Percentiles rank a stretch among this genome's conserved stretches.
Evolutionary conservation across 2,329 filamentous ascomycete species (phyloP).

Genomic region (Exutisphaerella laricina): DNA sequence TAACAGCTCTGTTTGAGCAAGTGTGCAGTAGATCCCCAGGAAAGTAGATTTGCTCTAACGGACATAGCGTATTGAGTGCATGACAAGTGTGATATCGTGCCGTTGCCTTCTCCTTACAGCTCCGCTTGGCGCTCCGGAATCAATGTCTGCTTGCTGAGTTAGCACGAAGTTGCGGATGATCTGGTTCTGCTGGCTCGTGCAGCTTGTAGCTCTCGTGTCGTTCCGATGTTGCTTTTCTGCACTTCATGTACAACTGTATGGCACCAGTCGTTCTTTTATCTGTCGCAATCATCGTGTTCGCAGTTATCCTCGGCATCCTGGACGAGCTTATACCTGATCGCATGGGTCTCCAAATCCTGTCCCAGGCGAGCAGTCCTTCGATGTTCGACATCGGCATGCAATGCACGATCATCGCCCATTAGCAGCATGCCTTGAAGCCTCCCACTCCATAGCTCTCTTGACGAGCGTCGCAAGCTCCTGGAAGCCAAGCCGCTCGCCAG

Average conservation of each 20-base stretch:
- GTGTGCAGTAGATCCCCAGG: too few relatives aligned
- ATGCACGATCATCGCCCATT: not conserved
- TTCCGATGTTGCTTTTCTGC: not conserved
- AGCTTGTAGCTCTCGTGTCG: not conserved
- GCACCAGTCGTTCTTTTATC: not conserved
- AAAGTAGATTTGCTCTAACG: not conserved
- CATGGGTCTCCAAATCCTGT: not conserved
- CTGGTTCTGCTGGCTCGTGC: not conserved
- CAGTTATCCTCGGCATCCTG: not conserved
- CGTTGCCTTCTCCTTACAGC: not conserved
- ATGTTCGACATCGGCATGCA: not conserved
- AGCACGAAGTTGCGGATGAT: too few relatives aligned
- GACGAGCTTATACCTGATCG: not conserved
- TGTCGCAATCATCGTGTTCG: not conserved
- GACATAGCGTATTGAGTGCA: not conserved
- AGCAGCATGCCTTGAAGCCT: constrained; percentile 5
- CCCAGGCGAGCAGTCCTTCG: too few relatives aligned
- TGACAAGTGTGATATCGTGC: not conserved
- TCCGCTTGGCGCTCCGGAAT: too few relatives aligned
- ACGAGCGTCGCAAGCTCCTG: constrained; percentile 24
- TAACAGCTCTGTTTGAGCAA: too few relatives aligned
- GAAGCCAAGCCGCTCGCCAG: constrained; percentile 26
- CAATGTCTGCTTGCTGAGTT: too few relatives aligned
- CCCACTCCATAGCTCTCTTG: constrained; percentile 23
- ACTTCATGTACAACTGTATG: not conserved